Conservation (phyloP, 345 rosid species). For the sweet orange (Citrus sinensis) region DNA sequence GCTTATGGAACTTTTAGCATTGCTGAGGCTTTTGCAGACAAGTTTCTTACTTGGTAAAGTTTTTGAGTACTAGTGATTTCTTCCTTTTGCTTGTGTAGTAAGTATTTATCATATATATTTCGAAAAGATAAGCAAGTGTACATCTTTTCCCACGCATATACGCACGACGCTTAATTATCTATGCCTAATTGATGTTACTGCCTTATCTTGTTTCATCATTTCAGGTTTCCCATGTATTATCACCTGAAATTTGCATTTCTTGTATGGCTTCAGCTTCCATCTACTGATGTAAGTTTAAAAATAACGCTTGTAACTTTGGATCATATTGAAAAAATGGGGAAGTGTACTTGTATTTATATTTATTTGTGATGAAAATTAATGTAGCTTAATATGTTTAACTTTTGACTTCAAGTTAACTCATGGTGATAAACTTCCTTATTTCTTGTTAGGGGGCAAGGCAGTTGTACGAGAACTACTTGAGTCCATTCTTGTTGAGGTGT, state of each 20-base stretch:
- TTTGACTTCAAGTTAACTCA: neutral
- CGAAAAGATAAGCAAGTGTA: neutral
- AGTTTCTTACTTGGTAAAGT: slow-evolving; percentile 38
- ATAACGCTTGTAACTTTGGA: neutral
- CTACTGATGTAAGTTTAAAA: slow-evolving; percentile 28
- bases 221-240: slow-evolving; percentile 49
- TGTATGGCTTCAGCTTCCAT: slow-evolving; percentile 64
- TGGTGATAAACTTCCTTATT: neutral
- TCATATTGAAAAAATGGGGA: neutral
- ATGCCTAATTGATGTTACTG: neutral
- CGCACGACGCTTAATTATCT: neutral
- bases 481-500: slow-evolving; percentile 61
- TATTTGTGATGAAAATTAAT: neutral
- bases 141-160: neutral
- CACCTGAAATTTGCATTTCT: slow-evolving; percentile 72
- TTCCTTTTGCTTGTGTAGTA: neutral
- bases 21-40: slow-evolving; percentile 45
- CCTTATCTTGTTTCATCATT: neutral
- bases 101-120: neutral
- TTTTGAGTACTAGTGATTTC: slow-evolving; percentile 2
- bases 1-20: slow-evolving; percentile 50
- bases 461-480: slow-evolving; percentile 49
- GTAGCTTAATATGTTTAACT: neutral
- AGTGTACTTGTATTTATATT: neutral
- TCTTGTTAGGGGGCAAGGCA: slow-evolving; percentile 50